Evolutionary conservation across 177 flowering plant genomes (phyloP).

Genomic region (Telopea speciosissima): DNA sequence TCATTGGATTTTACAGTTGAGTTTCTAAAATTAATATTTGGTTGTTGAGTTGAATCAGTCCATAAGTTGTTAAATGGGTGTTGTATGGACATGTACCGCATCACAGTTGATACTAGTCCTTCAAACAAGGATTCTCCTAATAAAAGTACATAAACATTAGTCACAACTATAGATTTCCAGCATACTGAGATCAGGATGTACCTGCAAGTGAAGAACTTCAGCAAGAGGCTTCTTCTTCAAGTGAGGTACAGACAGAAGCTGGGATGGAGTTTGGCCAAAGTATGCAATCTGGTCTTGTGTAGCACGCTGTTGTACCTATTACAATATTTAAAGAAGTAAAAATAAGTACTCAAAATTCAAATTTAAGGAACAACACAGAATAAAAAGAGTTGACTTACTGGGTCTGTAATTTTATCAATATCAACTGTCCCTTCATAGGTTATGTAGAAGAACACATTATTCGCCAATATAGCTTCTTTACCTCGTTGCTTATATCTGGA

Average conservation of each 20-base stretch:
- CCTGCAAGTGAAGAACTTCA: constrained; percentile 96
- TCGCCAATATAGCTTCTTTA: constrained; percentile 81
- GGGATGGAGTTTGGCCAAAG: constrained; percentile 99
- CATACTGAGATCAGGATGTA: constrained; percentile 17
- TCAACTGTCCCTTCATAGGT: constrained; percentile 98
- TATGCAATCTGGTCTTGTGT: constrained; percentile 98
- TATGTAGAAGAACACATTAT: constrained; percentile 94
- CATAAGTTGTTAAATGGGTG: too few relatives aligned
- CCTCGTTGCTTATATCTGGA: constrained; percentile 96
- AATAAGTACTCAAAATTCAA: constrained; percentile 10
- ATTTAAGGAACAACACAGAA: constrained; percentile 7
- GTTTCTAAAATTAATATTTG: too few relatives aligned
- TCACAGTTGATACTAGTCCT: background rate
- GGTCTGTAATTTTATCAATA: constrained; percentile 87
- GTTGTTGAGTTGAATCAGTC: too few relatives aligned
- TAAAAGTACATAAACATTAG: background rate
- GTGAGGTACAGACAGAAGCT: constrained; percentile 85
- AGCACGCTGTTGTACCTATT: constrained; percentile 82
- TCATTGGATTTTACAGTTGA: too few relatives aligned
- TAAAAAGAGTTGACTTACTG: constrained; percentile 47
- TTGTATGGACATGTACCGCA: too few relatives aligned
- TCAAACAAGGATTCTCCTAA: background rate
- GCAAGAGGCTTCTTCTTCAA: constrained; percentile 64
- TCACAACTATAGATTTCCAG: background rate
- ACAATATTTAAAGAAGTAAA: constrained; percentile 5